Evolutionary conservation across 768 basidiomycete species (phyloP).

Genomic region (Coprinellus aureogranulatus): DNA sequence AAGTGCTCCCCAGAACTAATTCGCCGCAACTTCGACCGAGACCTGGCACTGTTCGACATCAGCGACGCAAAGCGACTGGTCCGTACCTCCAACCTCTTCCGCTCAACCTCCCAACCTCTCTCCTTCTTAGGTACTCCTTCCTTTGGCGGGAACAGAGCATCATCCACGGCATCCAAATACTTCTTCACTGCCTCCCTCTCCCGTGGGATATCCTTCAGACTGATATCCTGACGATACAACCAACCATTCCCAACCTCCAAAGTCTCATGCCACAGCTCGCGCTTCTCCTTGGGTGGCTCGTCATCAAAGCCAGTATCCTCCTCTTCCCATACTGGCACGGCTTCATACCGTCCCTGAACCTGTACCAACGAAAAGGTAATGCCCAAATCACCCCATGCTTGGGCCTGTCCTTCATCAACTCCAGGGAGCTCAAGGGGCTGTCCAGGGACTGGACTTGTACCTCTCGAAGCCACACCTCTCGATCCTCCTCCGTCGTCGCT

Average conservation of each 20-base stretch:
- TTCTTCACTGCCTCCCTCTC: slow-evolving; percentile 55
- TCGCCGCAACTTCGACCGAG: slow-evolving; percentile 45
- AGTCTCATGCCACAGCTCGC: slow-evolving; percentile 77
- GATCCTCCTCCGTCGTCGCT: slow-evolving; percentile 53
- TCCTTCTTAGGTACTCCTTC: slow-evolving; percentile 47
- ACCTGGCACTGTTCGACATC: slow-evolving; percentile 2
- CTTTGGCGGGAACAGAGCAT: slow-evolving; percentile 67
- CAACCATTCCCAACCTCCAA: slow-evolving; percentile 80
- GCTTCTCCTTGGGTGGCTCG: slow-evolving; percentile 48
- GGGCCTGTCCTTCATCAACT: slow-evolving; percentile 35
- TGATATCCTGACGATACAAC: slow-evolving; percentile 71
- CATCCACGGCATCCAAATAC: slow-evolving; percentile 79
- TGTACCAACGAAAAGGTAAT: slow-evolving; percentile 66
- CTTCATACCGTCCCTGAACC: slow-evolving; percentile 62
- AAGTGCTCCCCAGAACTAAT: slow-evolving; percentile 46
- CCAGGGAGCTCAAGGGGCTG: slow-evolving; percentile 32
- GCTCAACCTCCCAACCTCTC: slow-evolving; percentile 45
- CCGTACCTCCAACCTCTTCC: slow-evolving; percentile 44
- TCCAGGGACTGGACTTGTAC: slow-evolving; percentile 38
- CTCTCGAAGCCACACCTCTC: slow-evolving; percentile 33
- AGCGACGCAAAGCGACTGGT: slow-evolving; percentile 6
- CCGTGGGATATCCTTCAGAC: slow-evolving; percentile 48
- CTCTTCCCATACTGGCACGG: slow-evolving; percentile 81
- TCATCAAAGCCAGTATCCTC: slow-evolving; percentile 49
- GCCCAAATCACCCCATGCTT: slow-evolving; percentile 47